Base-by-base conservation (phyloP, 495 filamentous ascomycete genomes). In the Letharia columbiana region DNA sequence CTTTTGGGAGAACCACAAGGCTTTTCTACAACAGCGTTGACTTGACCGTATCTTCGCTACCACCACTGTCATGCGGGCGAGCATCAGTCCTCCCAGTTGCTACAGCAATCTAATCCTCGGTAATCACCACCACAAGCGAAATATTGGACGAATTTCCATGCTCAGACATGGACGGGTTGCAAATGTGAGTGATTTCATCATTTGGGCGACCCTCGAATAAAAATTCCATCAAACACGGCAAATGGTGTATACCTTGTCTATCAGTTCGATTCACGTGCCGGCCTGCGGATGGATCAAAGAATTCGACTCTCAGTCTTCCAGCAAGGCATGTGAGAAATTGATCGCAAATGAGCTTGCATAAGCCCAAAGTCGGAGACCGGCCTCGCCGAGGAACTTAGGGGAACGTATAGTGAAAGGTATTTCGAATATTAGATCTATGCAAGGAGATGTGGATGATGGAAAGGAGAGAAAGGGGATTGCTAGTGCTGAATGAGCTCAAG, bases 1-100 rank as follows among this genome's bases (percentile, higher is more conserved):
- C 64, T 97, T 96, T 71, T 98, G 94, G 94, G 77, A 88, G 60
- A 81, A 83, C 69, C 87, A 95, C 75, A 86, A 85, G 70, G 76
- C 76, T 28, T 76, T 80, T 61, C 78, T 96, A 69, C 79, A 80
- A 69, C 84, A 88, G 74, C 81, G 87, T 69, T 93, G 74, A 84
- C 23, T 35, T 33, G 42, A 8, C 15, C 37, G 28, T 7, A 35
- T 20, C 4, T 47, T 20, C 44, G 15, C 23, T 20, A 20, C 4
- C 18, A 17, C 13, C 52, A 28, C 52, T 35, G 31, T 12, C 23
- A 28, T 28, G 20, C 54, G 1, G 20, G 8, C 9, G 33, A 57
- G 54, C 15, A 20, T 57, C 17, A 18, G 1, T 17, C 2, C 31
- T 56, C 52, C 4, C 52, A 35, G 35, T 33, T 5, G 6, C 33